Base-by-base conservation (phyloP, 2,329 filamentous ascomycete genomes). In the Pseudocercospora macadamiae region DNA sequence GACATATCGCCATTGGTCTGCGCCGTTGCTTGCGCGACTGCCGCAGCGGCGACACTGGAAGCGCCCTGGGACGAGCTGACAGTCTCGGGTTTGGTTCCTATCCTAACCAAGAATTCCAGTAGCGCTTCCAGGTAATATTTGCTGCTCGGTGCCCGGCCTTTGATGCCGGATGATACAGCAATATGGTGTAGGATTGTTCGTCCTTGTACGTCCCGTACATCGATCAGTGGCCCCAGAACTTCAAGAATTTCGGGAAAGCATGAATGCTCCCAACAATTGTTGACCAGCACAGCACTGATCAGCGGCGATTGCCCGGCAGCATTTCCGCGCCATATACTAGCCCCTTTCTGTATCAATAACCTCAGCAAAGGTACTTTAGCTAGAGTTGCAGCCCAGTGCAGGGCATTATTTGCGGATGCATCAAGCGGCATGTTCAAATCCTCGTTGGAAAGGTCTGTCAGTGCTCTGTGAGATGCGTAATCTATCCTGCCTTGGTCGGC, bases 111-210 rank as follows among this genome's bases (percentile, higher is more conserved):
- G 80, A 96, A 97, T 71, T 97, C 93, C 0, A 99, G 81, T 9
- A 99, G 82, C 25, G 91, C 93, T 76, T 99, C 95, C 1, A 99
- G 85, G 69, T 99, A 99, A 73, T 97, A 97, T 65, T 93, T 90
- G 72, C 92, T 96, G 19, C 95, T 93, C 39, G 91, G 87, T 58
- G 91, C 93, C 49, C 95, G 87, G 5, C 93, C 93, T 72, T 96
- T 96, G 68, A 97, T 95, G 5, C 93, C 95, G 62, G 93, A 97
- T 14, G 95, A 96, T 30, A 97, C 87, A 4, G 95, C 93, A 68
- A 99, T 97, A 71, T 99, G 95, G 71, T 99, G 95, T 21, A 99
- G 80, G 12, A 97, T 92, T 0, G 93, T 97, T 34, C 95, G 84
- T 7, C 93, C 93, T 74, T 92, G 92, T 44, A 90, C 86, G 73